Evolutionary conservation across 106 monocot species (phyloP), one percentile per base, ranked within the genome.

Genomic region (Amphibolis antarctica): DNA sequence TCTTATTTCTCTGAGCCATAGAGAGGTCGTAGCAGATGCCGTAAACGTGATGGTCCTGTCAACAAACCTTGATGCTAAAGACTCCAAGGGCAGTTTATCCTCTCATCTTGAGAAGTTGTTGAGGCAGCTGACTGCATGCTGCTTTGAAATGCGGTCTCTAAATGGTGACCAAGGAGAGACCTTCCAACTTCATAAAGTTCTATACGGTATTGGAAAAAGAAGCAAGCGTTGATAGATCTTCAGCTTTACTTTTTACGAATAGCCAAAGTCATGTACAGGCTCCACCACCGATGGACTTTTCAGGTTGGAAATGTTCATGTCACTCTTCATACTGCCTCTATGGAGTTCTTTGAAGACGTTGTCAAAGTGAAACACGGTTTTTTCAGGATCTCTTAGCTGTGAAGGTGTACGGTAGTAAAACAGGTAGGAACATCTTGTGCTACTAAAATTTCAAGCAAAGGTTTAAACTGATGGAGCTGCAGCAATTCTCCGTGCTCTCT

Each of bases 1-100:
- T 66, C 82, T 91, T 18, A 84, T 98, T 10, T 69, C 68, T 9
- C 28, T 56, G 27, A 56, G 57, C 10, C 96, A 98, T 52, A 70
- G 86, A 1, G 96, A 98, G 57, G 80, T 91, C 46, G 85, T 98
- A 10, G 96, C 96, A 6, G 98, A 98, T 65, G 84, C 98, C n/a
- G 87, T 98, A 13, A 98, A 91, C 65, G 63, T 77, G 44, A 63
- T 65, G 46, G 68, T 98, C 21, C 67, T 98, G 10, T 67, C 80
- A 12, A 88, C 91, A 21, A 79, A 84, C 45, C 82, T 85, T 0
- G 62, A 78, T 45, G 0, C 28, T 19, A 82, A 74, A 65, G 78
- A 72, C 19, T 27, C 61, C 0, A 68, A 87, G 18, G 42, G 50
- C 12, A 69, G 52, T 27, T 42, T 76, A 53, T 68, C 26, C 71